Percentiles rank a stretch among this genome's conserved stretches.
These are phyloP conservation scores for Ustulina deusta DNA, from an alignment of 2,329 filamentous ascomycete genomes.

Conservation along the genomic window DNA sequence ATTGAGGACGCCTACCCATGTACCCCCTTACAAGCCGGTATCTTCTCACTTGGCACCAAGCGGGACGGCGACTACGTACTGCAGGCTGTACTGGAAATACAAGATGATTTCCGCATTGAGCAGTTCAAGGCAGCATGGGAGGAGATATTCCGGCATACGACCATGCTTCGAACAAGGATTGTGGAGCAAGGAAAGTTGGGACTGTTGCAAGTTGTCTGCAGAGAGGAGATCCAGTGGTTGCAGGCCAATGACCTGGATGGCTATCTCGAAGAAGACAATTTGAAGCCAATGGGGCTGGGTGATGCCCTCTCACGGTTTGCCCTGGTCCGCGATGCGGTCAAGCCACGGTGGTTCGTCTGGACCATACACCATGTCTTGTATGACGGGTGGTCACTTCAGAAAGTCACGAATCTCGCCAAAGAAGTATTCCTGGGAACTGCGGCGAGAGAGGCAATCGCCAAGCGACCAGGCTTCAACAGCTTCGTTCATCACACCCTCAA, in stretches of 20 bases:
- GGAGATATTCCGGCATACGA: conserved; percentile 1
- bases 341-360: conserved; percentile 7
- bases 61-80: conserved; percentile 6
- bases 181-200: neutral
- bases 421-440: neutral
- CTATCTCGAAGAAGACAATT: conserved; percentile 6
- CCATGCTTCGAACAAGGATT: conserved; percentile 2
- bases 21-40: conserved; percentile 7
- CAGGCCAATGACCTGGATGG: neutral
- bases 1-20: neutral
- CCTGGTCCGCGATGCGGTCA: neutral
- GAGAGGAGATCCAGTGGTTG: conserved; percentile 1
- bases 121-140: neutral
- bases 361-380: conserved; percentile 2
- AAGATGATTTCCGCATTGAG: neutral
- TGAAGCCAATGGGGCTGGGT: neutral
- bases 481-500: conserved; percentile 1
- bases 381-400: conserved; percentile 1
- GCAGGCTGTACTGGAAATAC: conserved; percentile 5
- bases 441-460: neutral
- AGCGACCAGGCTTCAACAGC: neutral
- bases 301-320: conserved; percentile 5
- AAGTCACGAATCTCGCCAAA: conserved; percentile 4
- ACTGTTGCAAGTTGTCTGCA: conserved; percentile 2
- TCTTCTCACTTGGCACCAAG: conserved; percentile 6